Evolutionary conservation across 1,139 yeast species (phyloP).

Genomic region (Pichia kudriavzevii): DNA sequence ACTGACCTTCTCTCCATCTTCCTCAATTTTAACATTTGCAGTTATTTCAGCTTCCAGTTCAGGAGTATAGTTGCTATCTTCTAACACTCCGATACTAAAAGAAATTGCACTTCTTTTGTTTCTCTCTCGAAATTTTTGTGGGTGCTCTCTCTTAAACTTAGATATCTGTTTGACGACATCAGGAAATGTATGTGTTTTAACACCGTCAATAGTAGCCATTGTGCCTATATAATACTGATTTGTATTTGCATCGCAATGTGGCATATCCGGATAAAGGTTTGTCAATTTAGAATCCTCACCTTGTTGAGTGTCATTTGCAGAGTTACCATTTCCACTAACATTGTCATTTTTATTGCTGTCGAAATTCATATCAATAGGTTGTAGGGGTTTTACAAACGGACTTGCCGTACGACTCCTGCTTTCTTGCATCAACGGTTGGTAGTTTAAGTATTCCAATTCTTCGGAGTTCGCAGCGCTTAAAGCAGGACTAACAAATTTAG

Average conservation of each 20-base stretch:
- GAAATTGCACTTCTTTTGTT: conserved; percentile 42
- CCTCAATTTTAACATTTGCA: background rate
- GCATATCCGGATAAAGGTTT: conserved; percentile 16
- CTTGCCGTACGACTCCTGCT: background rate
- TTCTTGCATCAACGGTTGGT: conserved; percentile 20
- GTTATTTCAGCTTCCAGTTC: conserved; percentile 10
- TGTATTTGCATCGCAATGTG: conserved; percentile 41
- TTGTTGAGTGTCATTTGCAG: background rate
- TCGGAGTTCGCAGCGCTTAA: conserved; percentile 21
- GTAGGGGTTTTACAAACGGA: conserved; percentile 12
- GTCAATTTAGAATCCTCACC: conserved; percentile 1
- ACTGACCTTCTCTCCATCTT: background rate
- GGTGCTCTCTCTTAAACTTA: conserved; percentile 35
- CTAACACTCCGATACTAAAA: conserved; percentile 45
- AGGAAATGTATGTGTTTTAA: conserved; percentile 38
- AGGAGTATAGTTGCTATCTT: no score
- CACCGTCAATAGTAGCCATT: conserved; percentile 27
- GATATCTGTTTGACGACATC: conserved; percentile 47
- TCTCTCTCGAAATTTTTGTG: conserved; percentile 35
- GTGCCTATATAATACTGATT: conserved; percentile 58
- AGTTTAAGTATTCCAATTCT: conserved; percentile 19
- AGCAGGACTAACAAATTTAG: conserved; percentile 22
- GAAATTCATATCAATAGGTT: conserved; percentile 9
- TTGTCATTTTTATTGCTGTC: background rate
- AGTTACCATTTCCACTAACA: background rate